A percentile compares a stretch with the other conserved stretches of the same genome.
These are phyloP conservation scores for Neurospora sp. DNA, from an alignment of 2,329 filamentous ascomycete genomes.

Conservation along the genomic window DNA sequence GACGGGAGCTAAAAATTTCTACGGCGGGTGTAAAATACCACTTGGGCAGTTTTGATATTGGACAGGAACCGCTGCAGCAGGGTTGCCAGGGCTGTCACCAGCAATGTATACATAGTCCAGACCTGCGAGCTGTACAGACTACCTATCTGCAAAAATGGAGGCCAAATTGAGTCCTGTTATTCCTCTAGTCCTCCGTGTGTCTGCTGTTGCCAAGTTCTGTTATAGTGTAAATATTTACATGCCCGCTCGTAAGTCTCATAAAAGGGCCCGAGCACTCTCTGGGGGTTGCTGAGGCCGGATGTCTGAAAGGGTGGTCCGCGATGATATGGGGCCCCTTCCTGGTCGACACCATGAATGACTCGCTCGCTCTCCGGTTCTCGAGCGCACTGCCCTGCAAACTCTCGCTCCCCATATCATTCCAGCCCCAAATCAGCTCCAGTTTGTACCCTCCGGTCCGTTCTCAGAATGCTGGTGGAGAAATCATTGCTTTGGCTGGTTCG, in stretches of 20 bases:
- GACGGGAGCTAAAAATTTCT: slow-evolving; percentile 19
- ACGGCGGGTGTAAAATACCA: slow-evolving; percentile 12
- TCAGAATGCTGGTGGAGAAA: neutral
- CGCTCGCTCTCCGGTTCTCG: neutral
- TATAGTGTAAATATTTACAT: neutral
- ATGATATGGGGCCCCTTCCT: neutral
- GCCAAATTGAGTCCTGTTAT: neutral
- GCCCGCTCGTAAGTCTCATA: neutral
- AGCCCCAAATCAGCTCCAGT: neutral
- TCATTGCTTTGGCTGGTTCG: slow-evolving; percentile 33
- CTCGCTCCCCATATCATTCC: neutral
- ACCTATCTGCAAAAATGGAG: neutral
- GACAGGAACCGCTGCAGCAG: neutral
- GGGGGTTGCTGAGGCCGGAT: neutral
- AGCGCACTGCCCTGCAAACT: slow-evolving; percentile 1
- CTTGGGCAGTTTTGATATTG: slow-evolving; percentile 15
- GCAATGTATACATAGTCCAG: neutral
- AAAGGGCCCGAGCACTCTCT: neutral
- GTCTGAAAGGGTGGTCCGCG: neutral
- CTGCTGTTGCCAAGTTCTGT: neutral
- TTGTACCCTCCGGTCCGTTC: neutral
- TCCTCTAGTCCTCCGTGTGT: neutral
- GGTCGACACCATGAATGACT: neutral
- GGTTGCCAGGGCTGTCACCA: neutral
- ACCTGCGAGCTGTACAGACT: neutral